Evolutionary conservation across 1,139 yeast genomes (phyloP).

Genomic region (Candida tropicalis): DNA sequence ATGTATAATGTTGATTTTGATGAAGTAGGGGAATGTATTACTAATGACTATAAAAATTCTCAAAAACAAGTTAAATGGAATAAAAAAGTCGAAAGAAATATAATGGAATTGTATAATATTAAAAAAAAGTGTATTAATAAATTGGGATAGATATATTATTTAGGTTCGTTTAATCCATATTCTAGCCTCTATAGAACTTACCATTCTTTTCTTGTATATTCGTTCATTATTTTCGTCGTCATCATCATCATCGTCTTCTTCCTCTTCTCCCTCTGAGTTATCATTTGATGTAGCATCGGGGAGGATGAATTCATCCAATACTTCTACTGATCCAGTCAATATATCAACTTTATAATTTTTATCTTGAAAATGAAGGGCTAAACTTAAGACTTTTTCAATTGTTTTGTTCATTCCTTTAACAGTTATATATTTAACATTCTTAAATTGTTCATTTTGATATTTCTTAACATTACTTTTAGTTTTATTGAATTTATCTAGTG

Average conservation of each 20-base stretch:
- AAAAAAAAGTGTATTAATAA: constrained; percentile 37
- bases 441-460: constrained; percentile 42
- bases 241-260: constrained; percentile 24
- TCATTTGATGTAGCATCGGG: neutral
- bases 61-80: constrained; percentile 23
- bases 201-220: constrained; percentile 50
- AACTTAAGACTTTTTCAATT: constrained; percentile 53
- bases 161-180: constrained; percentile 42
- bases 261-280: constrained; percentile 6
- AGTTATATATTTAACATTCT: constrained; percentile 44
- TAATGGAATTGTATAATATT: constrained; percentile 48
- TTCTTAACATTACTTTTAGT: constrained; percentile 22
- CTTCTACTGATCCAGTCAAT: constrained; percentile 59
- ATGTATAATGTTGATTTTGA: constrained; percentile 37
- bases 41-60: constrained; percentile 27
- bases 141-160: constrained; percentile 5
- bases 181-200: constrained; percentile 60
- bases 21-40: constrained; percentile 26
- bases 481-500: constrained; percentile 41
- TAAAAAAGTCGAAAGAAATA: constrained; percentile 45
- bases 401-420: constrained; percentile 74
- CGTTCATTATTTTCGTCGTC: constrained; percentile 41
- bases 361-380: constrained; percentile 55
- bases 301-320: constrained; percentile 57
- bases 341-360: constrained; percentile 52